Conservation (phyloP, 495 filamentous ascomycete genomes). For the Hypoxylon subgilvum region DNA sequence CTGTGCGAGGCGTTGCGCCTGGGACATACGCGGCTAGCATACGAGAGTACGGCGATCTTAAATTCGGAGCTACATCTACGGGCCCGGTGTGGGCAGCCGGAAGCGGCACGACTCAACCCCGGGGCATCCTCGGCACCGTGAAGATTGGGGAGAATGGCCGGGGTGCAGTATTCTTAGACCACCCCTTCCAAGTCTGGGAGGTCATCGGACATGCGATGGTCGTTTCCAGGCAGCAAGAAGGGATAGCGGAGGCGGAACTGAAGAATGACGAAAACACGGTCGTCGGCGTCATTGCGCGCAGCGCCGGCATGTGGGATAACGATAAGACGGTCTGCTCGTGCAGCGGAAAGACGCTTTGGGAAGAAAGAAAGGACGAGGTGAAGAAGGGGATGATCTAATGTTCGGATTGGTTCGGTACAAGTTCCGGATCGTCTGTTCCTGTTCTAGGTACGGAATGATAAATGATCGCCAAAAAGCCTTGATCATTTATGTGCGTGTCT, state of each 20-base stretch:
- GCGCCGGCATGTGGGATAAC: constrained; percentile 97
- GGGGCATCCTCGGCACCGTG: constrained; percentile 76
- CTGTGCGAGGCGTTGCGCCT: constrained; percentile 79
- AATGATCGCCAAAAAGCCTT: constrained; percentile 10
- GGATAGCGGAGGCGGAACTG: constrained; percentile 53
- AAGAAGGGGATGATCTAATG: constrained; percentile 76
- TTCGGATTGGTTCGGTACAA: constrained; percentile 7
- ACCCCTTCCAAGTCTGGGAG: constrained; percentile 88
- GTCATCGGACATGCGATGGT: constrained; percentile 91
- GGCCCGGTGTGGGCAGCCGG: constrained; percentile 76
- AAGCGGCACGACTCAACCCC: constrained; percentile 47
- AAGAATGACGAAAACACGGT: constrained; percentile 80
- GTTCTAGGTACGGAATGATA: constrained; percentile 2
- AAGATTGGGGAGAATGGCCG: constrained; percentile 70
- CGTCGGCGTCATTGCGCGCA: constrained; percentile 90
- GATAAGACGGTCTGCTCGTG: constrained; percentile 95
- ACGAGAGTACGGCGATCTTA: constrained; percentile 87
- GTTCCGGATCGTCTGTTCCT: constrained; percentile 7
- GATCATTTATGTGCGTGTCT: neutral
- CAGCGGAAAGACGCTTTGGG: constrained; percentile 96
- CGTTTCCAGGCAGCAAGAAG: constrained; percentile 66
- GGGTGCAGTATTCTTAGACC: constrained; percentile 79
- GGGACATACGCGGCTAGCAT: constrained; percentile 85
- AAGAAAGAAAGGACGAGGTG: constrained; percentile 91
- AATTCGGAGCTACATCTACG: constrained; percentile 76